Evolutionary conservation across 306 rosid genomes (phyloP), one percentile per base, ranked within the genome.

Genomic region (Alnus rubra): DNA sequence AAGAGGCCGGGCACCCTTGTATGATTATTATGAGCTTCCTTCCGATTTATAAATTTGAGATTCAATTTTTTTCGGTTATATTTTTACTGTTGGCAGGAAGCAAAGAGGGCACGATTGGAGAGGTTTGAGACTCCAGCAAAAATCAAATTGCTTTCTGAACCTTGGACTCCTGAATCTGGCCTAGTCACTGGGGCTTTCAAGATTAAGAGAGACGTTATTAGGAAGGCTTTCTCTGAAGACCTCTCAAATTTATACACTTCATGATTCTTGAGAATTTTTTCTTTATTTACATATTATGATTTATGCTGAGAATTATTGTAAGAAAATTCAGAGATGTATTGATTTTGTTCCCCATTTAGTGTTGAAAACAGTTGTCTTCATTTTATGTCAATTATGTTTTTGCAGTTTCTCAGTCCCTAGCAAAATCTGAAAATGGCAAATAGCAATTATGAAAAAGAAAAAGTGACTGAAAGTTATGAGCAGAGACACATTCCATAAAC

Each of bases 181-280:
- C 86, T 96, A 56, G 98, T 93, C 64, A 96, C 99, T 16, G 98
- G 93, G 49, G 99, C 99, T 67, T 97, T 96, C 81, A 93, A 96
- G 92, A 78, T 93, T 82, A 96, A 96, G 83, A 91, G 99, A 91
- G 99, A 96, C 11, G 62, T 83, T 59, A 88, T 90, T 71, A 86
- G 87, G 81, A 96, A 88, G 89, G 77, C 91, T 64, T 91, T 91
- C 81, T 53, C 89, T 12, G 90, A 89, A 74, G 93, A 93, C 52
- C 96, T 93, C 77, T 44, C 86, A 15, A 67, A 87, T 60, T 83
- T 96, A 75, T 96, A 91, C 73, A 49, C 86, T 73, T 82, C 73
- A 51, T 87, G 75, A 85, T 67, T 50, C 55, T 54, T 50, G 42
- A 44, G 62, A 18, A 30, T 7, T n/a, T 45, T 56, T 84, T 80